Evolutionary conservation across 1,284 basidiomycete species (phyloP).

Genomic region (Rhodotorula sp.): DNA sequence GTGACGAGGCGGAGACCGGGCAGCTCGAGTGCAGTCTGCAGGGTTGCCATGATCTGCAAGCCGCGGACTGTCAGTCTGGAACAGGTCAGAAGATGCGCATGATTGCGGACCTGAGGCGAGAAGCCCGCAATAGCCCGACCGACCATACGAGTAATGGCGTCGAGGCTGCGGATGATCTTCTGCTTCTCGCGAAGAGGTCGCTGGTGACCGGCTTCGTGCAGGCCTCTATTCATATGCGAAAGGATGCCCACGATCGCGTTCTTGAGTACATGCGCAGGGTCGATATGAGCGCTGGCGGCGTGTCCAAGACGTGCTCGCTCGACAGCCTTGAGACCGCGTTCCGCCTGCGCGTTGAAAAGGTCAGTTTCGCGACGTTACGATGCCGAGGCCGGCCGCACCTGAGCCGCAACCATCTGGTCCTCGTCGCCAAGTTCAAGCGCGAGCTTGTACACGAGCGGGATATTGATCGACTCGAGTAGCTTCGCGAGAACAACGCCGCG

Average conservation of each 20-base stretch:
- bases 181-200: constrained; percentile 65
- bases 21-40: constrained; percentile 79
- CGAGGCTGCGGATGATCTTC: constrained; percentile 75
- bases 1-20: constrained; percentile 74
- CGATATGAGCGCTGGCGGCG: constrained; percentile 46
- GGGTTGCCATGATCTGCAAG: constrained; percentile 85
- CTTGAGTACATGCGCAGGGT: constrained; percentile 65
- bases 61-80: neutral
- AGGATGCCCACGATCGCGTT: constrained; percentile 77
- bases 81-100: neutral
- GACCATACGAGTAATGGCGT: constrained; percentile 68
- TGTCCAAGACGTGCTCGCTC: constrained; percentile 29
- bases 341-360: constrained; percentile 12
- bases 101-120: constrained; percentile 72
- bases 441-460: constrained; percentile 35
- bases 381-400: neutral
- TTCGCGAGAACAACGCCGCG: constrained; percentile 52
- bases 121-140: constrained; percentile 70
- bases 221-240: constrained; percentile 72
- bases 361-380: neutral
- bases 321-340: constrained; percentile 61
- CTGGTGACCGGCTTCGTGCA: constrained; percentile 76
- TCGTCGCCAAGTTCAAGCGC: constrained; percentile 38
- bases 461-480: constrained; percentile 54
- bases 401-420: neutral